A percentile compares a stretch with the other conserved stretches of the same genome.
phyloP scores from a whole-genome alignment of 495 filamentous ascomycete species.

The Aspergillus taichungensis region DNA sequence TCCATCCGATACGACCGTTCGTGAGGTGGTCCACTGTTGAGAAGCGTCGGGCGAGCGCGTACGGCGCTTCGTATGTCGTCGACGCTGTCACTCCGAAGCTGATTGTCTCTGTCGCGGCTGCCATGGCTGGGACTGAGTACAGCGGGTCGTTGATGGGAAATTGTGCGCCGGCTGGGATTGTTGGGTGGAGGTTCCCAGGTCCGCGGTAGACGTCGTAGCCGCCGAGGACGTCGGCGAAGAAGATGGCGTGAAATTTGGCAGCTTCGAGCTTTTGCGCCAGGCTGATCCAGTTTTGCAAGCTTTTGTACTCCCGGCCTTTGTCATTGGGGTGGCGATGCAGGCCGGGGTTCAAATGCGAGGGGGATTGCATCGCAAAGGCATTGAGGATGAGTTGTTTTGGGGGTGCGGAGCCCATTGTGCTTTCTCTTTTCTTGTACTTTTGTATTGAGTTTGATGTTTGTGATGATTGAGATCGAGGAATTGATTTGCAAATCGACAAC shows the following conservation, averaged over 20 bases:
- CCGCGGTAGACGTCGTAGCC: slow-evolving; percentile 62
- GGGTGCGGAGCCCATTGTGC: background rate
- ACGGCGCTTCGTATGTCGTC: slow-evolving; percentile 60
- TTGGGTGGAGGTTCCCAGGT: slow-evolving; percentile 45
- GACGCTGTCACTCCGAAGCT: slow-evolving; percentile 59
- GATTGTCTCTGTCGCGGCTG: slow-evolving; percentile 49
- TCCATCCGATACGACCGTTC: slow-evolving; percentile 56
- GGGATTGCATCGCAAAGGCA: slow-evolving; percentile 46
- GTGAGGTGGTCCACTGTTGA: slow-evolving; percentile 61
- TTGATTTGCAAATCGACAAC: no score
- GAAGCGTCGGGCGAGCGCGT: slow-evolving; percentile 56
- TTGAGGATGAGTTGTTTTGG: slow-evolving; percentile 49
- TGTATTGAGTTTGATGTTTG: no score
- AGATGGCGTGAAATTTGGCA: slow-evolving; percentile 47
- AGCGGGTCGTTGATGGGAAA: slow-evolving; percentile 55
- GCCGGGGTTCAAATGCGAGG: slow-evolving; percentile 42
- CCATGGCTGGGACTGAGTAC: slow-evolving; percentile 36
- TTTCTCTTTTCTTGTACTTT: no score
- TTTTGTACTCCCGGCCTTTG: slow-evolving; percentile 38
- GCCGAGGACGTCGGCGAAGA: slow-evolving; percentile 44
- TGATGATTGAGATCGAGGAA: no score
- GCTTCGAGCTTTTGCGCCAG: slow-evolving; percentile 40
- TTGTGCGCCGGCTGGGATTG: slow-evolving; percentile 52
- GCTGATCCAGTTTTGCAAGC: slow-evolving; percentile 35
- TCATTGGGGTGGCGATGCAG: slow-evolving; percentile 41